Evolutionary conservation across 176 grass and related monocot genomes (phyloP).

Genomic region (Triticum dicoccoides): DNA sequence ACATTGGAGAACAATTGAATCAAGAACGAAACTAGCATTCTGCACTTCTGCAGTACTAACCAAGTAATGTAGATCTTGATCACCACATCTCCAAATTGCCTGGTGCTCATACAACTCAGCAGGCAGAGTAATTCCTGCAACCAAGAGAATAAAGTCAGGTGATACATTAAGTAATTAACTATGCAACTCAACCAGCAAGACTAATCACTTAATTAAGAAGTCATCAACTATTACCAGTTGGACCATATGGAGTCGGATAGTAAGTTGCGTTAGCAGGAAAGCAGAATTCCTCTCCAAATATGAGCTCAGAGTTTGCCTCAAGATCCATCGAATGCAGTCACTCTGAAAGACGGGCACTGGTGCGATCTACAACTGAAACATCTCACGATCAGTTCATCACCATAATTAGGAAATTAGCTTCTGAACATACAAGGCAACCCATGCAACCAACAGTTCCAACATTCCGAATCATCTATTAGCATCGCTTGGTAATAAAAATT

Average conservation of each 20-base stretch:
- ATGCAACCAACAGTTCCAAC: neutral
- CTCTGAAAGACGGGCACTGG: neutral
- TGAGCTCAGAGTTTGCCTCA: conserved; percentile 35
- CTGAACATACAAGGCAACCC: neutral
- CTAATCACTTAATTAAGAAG: conserved; percentile 19
- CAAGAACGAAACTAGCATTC: neutral
- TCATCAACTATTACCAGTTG: conserved; percentile 38
- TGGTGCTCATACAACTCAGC: conserved; percentile 57
- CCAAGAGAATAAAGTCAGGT: neutral
- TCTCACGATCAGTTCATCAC: neutral
- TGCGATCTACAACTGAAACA: conserved; percentile 7
- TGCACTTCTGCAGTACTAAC: conserved; percentile 36
- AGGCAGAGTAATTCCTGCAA: conserved; percentile 43
- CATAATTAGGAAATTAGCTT: neutral
- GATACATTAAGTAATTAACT: neutral
- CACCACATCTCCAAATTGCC: conserved; percentile 40
- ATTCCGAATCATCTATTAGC: neutral
- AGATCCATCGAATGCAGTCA: conserved; percentile 36
- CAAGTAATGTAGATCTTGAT: conserved; percentile 48
- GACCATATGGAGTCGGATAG: conserved; percentile 37
- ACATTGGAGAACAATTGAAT: neutral
- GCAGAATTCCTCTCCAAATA: conserved; percentile 54
- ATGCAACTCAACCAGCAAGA: conserved; percentile 12
- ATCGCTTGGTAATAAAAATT: neutral
- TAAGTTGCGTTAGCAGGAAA: conserved; percentile 32